These are phyloP conservation scores for Chloris gayana DNA, from an alignment of 176 grass and related monocot species.

Conservation along the genomic window DNA sequence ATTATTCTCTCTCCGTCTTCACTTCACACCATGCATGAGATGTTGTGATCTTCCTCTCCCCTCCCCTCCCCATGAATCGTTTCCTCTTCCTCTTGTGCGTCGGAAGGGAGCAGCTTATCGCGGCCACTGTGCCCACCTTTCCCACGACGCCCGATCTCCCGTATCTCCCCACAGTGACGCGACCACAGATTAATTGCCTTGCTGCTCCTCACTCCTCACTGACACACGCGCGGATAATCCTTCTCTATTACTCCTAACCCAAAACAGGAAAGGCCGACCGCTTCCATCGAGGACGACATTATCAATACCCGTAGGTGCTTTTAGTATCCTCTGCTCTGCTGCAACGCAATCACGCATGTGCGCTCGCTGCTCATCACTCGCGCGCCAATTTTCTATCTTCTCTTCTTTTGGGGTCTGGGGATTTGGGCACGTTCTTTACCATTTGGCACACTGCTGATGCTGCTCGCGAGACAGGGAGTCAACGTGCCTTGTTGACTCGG, in stretches of 20 bases:
- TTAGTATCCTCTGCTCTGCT: no score
- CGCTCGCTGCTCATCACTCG: not conserved
- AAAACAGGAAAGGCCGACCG: slow-evolving; percentile 11
- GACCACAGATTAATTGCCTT: not conserved
- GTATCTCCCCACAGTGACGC: not conserved
- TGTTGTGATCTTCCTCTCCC: no score
- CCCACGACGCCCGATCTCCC: slow-evolving; percentile 22
- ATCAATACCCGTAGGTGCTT: no score
- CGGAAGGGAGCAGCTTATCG: not conserved
- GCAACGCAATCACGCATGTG: not conserved
- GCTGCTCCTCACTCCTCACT: not conserved
- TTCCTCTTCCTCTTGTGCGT: no score
- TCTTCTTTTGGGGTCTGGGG: not conserved
- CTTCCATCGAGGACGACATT: not conserved
- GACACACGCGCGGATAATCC: not conserved
- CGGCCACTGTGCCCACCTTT: not conserved
- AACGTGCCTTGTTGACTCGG: not conserved
- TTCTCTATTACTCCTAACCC: not conserved
- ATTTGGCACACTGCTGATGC: not conserved
- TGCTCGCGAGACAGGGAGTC: not conserved
- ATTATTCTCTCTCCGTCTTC: no score
- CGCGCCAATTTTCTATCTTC: not conserved
- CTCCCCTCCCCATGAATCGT: no score
- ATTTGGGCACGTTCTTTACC: not conserved
- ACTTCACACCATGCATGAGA: not conserved